Evolutionary conservation across 768 basidiomycete species (phyloP).

Genomic region (Hygrophoropsis aurantiaca): DNA sequence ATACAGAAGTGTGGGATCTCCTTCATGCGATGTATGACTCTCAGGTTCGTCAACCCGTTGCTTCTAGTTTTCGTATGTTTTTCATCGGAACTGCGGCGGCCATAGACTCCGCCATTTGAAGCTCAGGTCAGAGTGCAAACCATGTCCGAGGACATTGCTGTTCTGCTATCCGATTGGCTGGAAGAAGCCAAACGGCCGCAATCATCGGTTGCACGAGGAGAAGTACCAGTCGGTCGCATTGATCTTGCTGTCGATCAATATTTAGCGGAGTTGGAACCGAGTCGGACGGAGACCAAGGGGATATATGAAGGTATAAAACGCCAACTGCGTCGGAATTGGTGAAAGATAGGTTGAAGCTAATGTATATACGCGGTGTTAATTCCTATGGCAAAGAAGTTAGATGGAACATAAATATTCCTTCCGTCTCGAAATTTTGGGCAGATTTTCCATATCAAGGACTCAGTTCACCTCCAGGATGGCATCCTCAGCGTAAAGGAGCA

Average conservation of each 20-base stretch:
- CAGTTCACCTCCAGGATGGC: conserved; percentile 75
- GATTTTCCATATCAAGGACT: conserved; percentile 8
- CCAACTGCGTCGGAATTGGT: conserved; percentile 73
- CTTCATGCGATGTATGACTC: conserved; percentile 87
- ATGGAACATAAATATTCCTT: conserved; percentile 12
- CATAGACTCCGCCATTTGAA: conserved; percentile 80
- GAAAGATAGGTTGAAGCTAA: conserved; percentile 13
- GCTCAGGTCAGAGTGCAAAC: conserved; percentile 76
- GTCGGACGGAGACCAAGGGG: conserved; percentile 58
- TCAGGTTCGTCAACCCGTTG: conserved; percentile 52
- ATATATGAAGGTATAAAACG: conserved; percentile 72
- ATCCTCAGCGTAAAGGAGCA: conserved; percentile 73
- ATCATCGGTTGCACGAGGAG: conserved; percentile 56
- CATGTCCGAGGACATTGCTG: conserved; percentile 78
- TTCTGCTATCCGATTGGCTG: conserved; percentile 80
- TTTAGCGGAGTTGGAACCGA: conserved; percentile 64
- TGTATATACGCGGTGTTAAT: conserved; percentile 4
- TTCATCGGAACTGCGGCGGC: conserved; percentile 4
- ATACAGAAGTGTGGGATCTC: conserved; percentile 80
- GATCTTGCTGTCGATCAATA: conserved; percentile 75
- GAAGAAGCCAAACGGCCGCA: conserved; percentile 75
- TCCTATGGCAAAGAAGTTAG: conserved; percentile 10
- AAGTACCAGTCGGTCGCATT: conserved; percentile 78
- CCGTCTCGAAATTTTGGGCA: conserved; percentile 4
- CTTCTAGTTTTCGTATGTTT: conserved; percentile 1